Conservation (phyloP, 1,284 basidiomycete genomes). For the Trichosporon asahii region DNA sequence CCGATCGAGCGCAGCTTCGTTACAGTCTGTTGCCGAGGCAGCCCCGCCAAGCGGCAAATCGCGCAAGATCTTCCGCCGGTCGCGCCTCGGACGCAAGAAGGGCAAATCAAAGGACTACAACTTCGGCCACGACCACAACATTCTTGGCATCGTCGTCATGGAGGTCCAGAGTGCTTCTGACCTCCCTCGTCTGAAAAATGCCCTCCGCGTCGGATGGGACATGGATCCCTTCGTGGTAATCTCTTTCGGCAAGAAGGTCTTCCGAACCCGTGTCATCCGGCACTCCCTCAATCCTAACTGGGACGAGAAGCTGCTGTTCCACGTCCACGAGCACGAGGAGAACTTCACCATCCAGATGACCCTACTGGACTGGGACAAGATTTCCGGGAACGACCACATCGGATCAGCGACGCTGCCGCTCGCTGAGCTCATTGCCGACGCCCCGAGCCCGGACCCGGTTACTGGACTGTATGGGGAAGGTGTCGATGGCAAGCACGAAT, state of each 20-base stretch:
- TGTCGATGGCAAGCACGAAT: slow-evolving; percentile 58
- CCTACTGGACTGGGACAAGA: slow-evolving; percentile 84
- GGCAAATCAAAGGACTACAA: slow-evolving; percentile 56
- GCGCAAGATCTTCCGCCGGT: slow-evolving; percentile 15
- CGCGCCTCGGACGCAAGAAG: slow-evolving; percentile 13
- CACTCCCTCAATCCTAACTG: slow-evolving; percentile 86
- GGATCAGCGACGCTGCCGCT: slow-evolving; percentile 71
- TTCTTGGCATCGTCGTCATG: slow-evolving; percentile 90
- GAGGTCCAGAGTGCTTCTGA: slow-evolving; percentile 69
- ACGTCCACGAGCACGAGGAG: slow-evolving; percentile 83
- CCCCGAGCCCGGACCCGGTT: slow-evolving; percentile 66
- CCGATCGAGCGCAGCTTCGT: not conserved
- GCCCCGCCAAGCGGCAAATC: not conserved
- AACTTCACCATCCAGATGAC: slow-evolving; percentile 72
- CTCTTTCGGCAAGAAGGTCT: slow-evolving; percentile 95
- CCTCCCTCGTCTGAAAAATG: slow-evolving; percentile 78
- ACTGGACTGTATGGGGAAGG: slow-evolving; percentile 69
- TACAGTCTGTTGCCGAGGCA: not conserved
- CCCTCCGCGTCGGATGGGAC: slow-evolving; percentile 56
- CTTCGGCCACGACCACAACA: slow-evolving; percentile 60
- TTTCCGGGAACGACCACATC: slow-evolving; percentile 81
- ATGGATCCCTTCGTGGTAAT: slow-evolving; percentile 98
- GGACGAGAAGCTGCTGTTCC: slow-evolving; percentile 95
- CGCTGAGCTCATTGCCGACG: slow-evolving; percentile 65
- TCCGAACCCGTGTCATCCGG: slow-evolving; percentile 83